phyloP scores from a whole-genome alignment of 2,329 filamentous ascomycete species.

The Fusarium avenaceum region DNA sequence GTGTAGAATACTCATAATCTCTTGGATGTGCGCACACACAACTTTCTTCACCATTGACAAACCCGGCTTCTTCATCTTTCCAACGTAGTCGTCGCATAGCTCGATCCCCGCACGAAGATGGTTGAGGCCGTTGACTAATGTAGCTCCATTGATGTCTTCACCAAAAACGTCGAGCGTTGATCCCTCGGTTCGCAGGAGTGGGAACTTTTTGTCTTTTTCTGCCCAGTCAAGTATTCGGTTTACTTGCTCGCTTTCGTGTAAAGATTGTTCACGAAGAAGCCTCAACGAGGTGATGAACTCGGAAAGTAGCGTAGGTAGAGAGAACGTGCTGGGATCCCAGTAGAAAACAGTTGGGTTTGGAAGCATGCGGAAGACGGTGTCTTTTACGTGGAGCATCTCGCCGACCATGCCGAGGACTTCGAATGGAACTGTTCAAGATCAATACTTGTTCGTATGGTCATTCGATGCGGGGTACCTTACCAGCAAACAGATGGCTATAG shows the following conservation, averaged over 20 bases:
- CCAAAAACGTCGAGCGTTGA: constrained; percentile 28
- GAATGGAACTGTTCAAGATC: constrained; percentile 22
- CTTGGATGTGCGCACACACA: constrained; percentile 32
- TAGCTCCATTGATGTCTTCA: constrained; percentile 29
- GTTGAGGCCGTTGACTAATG: constrained; percentile 32
- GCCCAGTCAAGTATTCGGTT: constrained; percentile 26
- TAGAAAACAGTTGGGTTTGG: constrained; percentile 55
- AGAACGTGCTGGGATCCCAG: constrained; percentile 41
- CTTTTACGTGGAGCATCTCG: constrained; percentile 53
- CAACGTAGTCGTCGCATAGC: constrained; percentile 30
- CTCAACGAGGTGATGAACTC: constrained; percentile 24
- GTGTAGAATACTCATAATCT: constrained; percentile 29
- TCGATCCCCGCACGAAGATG: constrained; percentile 27
- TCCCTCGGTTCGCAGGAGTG: constrained; percentile 18
- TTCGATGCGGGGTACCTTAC: constrained; percentile 13
- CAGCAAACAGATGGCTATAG: constrained; percentile 36
- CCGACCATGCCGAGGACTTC: constrained; percentile 58
- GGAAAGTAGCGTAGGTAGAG: constrained; percentile 17
- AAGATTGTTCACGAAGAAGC: background rate
- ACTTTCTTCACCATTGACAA: constrained; percentile 29
- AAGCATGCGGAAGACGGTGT: constrained; percentile 57
- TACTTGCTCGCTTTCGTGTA: constrained; percentile 19
- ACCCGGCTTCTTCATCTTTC: constrained; percentile 12
- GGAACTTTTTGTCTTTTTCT: constrained; percentile 27
- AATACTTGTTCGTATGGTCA: fast-evolving